Base-by-base conservation (phyloP, 2,329 filamentous ascomycete species). In the Pyrenochaeta sp. region DNA sequence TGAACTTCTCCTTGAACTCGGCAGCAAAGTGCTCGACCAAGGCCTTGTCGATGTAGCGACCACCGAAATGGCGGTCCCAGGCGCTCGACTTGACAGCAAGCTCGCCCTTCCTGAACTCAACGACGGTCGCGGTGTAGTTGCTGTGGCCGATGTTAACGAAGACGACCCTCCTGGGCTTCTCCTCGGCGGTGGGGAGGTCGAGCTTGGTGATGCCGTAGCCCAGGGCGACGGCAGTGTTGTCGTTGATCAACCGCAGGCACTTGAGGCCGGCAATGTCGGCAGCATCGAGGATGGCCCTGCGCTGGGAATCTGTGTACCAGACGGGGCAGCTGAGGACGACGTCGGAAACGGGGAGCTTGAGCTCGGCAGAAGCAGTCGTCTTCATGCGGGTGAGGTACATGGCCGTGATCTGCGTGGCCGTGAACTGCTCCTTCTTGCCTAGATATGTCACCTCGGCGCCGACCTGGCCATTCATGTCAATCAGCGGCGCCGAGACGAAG, bases 131-230 rank as follows among this genome's bases (percentile, higher is more conserved):
- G 46, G 92, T 95, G 81, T 95, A 97, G 81, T 94, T 94, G 80
- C 88, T 93, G 83, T 97, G 88, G 58, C 94, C 94, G 60, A 99
- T 89, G 74, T 99, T 94, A 75, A 99, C 77, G 67, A 99, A 96
- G 60, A 84, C 86, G 41, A 97, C 91, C 43, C 93, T 85, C 68
- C 89, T 86, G 49, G 94, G 92, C 80, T 90, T 90, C 84, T 97
- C 92, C 65, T 97, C 94, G 28, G 87, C 81, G 19, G 79, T 78
- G 44, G 92, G 94, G 22, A 99, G 85, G 73, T 99, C 94, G 51
- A 92, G 82, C 82, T 99, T 97, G 65, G 94, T 96, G 79, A 99
- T 97, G 72, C 94, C 94, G 74, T 91, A 99, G 57, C 94, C 94
- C 31, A 99, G 86, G 52, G 94, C 94, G 54, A 92, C 91, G 48